Evolutionary conservation across 1,284 basidiomycete genomes (phyloP), one percentile per base, ranked within the genome.

Genomic region (Pseudozyma hubeiensis): DNA sequence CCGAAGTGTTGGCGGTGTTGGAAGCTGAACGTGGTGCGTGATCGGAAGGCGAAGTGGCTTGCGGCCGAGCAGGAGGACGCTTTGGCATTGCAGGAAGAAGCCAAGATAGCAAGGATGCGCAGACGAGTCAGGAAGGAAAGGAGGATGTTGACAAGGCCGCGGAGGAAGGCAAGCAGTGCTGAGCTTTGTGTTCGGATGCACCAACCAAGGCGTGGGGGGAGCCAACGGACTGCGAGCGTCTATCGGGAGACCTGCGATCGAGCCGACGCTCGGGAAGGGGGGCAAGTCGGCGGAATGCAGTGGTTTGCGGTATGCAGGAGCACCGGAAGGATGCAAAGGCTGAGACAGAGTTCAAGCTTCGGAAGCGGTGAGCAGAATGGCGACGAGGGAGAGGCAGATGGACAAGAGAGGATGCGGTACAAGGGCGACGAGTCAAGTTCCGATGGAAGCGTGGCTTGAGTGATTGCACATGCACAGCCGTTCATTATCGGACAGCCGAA

Each of bases 11-110:
- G 41, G 48, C 11, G 43, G 46, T 43, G 55, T n/a, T 47, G 41
- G 40, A 43, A 17, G 64, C 49, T 17, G 53, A 10, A 19, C 53
- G 45, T 53, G 35, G 33, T 24, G 19, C 7, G 8, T 44, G 43
- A 24, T 13, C 19, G 24, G 49, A 58, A 40, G 62, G 16, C 6
- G 44, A 33, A 1, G 46, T 37, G 51, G 66, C 43, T 24, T 53
- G 30, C 11, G 48, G 61, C 60, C 51, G 44, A 31, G 61, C 7
- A 41, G 55, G 44, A 40, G 56, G 49, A 44, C 35, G 66, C 45
- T 43, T 63, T 40, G 61, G 52, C 66, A 64, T 69, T 48, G 37
- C 56, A 45, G 53, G 33, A 14, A 49, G 35, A 16, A 49, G 34
- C 37, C 19, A 52, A 17, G 35, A 44, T 37, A 40, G 35, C 35